These are phyloP conservation scores for Pseudogymnoascus sp. DNA, from an alignment of 2,329 filamentous ascomycete species.

Conservation along the genomic window DNA sequence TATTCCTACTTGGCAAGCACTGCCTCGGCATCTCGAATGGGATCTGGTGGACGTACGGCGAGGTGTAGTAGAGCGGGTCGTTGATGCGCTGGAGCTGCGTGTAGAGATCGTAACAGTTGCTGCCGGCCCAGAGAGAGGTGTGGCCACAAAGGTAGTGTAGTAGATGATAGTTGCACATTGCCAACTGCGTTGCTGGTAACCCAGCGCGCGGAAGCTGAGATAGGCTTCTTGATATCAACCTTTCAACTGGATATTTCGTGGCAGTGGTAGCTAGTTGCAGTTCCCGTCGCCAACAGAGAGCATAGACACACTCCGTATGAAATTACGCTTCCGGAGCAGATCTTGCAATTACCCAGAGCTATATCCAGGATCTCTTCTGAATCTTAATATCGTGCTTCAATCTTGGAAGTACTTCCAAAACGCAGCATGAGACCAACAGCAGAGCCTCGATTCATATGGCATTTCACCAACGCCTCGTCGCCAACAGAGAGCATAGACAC, in stretches of 20 bases:
- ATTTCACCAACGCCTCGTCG: background rate
- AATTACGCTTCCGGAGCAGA: background rate
- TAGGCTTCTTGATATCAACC: background rate
- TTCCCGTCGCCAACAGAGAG: background rate
- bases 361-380: background rate
- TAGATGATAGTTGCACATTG: conserved; percentile 26
- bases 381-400: background rate
- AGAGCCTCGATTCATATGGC: conserved; percentile 2
- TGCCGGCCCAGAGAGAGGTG: conserved; percentile 20
- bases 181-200: background rate
- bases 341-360: background rate
- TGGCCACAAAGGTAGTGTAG: conserved; percentile 25
- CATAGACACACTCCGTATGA: background rate
- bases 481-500: background rate
- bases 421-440: background rate
- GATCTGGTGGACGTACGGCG: background rate
- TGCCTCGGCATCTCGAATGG: conserved; percentile 8
- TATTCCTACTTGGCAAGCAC: conserved; percentile 6
- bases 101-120: conserved; percentile 25
- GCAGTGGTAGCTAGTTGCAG: background rate
- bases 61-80: conserved; percentile 15
- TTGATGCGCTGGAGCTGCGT: conserved; percentile 27
- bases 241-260: background rate
- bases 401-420: background rate
- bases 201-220: background rate